Conservation (phyloP, 768 basidiomycete genomes). For the Pleurotus platypus region DNA sequence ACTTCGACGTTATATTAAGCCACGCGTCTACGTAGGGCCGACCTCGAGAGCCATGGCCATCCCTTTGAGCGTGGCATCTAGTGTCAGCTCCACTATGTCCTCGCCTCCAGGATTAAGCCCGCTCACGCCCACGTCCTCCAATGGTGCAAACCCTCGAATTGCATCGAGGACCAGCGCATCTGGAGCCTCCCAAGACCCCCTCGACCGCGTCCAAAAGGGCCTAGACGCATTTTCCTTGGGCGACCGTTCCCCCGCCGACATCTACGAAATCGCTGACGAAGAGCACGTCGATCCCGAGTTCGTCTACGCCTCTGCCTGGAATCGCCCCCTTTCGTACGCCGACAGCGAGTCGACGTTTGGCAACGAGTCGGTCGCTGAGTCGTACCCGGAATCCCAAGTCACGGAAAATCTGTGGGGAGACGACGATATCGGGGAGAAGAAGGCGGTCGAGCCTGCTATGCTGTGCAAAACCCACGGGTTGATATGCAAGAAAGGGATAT, state of each 20-base stretch:
- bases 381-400: not conserved
- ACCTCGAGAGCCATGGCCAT: too few species aligned
- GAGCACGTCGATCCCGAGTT: slow-evolving; percentile 2
- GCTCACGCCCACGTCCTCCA: not conserved
- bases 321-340: slow-evolving; percentile 2
- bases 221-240: not conserved
- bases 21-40: too few species aligned
- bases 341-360: not conserved
- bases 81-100: too few species aligned
- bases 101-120: not conserved
- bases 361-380: not conserved
- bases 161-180: not conserved
- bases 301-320: slow-evolving; percentile 8
- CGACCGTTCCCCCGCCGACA: not conserved
- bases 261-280: slow-evolving; percentile 1
- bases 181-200: not conserved
- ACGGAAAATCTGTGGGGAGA: slow-evolving; percentile 23
- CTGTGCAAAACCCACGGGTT: slow-evolving; percentile 26
- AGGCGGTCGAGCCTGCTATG: slow-evolving; percentile 10
- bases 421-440: slow-evolving; percentile 12
- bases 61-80: too few species aligned
- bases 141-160: slow-evolving; percentile 1
- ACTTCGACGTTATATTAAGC: not conserved
- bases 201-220: not conserved
- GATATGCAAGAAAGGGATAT: slow-evolving; percentile 35